Percentiles rank a stretch among this genome's conserved stretches.
phyloP scores from a whole-genome alignment of 441 rosid species.

The Arabidopsis lyrata region DNA sequence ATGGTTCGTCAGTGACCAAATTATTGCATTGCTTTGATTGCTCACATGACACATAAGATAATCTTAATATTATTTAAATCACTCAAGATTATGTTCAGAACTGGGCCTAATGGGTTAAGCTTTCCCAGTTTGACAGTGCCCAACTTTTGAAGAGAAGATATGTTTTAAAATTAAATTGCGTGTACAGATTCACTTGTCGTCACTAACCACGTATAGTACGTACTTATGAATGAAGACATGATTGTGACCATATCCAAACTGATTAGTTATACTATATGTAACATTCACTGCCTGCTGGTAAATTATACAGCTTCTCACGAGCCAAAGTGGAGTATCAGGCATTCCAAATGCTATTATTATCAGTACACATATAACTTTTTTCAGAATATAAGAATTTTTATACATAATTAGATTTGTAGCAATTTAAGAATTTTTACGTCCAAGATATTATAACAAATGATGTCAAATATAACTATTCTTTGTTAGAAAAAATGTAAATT shows the following conservation, averaged over 20 bases:
- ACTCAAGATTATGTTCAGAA: neutral
- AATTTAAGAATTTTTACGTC: too few relatives aligned
- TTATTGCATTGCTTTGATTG: neutral
- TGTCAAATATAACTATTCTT: too few relatives aligned
- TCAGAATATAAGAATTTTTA: too few relatives aligned
- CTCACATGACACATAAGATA: conserved; percentile 20
- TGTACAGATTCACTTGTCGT: conserved; percentile 14
- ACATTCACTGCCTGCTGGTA: neutral
- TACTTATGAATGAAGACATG: conserved; percentile 36
- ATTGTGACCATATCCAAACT: conserved; percentile 26
- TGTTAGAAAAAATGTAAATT: neutral
- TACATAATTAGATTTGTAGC: too few relatives aligned
- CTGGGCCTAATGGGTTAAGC: neutral
- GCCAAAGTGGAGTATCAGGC: neutral
- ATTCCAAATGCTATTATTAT: neutral
- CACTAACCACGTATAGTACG: conserved; percentile 3
- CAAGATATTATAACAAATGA: too few relatives aligned
- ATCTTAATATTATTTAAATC: neutral
- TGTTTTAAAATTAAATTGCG: neutral
- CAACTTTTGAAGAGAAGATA: neutral
- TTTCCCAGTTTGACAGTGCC: neutral
- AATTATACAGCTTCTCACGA: neutral
- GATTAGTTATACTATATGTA: neutral
- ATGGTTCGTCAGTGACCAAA: neutral
- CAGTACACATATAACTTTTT: neutral